phyloP scores from a whole-genome alignment of 805 yeast species.

The Scheffersomyces amazonensis region DNA sequence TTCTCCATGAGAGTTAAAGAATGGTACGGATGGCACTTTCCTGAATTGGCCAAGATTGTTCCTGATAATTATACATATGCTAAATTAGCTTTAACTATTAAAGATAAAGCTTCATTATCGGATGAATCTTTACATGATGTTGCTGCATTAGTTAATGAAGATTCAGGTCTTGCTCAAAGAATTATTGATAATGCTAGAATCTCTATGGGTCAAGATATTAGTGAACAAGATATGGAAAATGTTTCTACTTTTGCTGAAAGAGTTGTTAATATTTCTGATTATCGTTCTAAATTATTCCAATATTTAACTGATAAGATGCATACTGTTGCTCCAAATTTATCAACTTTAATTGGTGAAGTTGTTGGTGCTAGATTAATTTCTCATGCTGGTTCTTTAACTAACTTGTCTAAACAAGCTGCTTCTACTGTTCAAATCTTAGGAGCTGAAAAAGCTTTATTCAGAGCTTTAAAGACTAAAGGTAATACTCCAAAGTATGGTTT shows the following conservation, averaged over 20 bases:
- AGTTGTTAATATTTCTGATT: constrained; percentile 87
- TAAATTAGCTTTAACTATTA: constrained; percentile 73
- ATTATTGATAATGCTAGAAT: constrained; percentile 93
- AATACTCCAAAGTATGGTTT: constrained; percentile 96
- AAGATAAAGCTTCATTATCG: constrained; percentile 79
- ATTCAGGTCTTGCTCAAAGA: constrained; percentile 84
- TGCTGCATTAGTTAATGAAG: constrained; percentile 87
- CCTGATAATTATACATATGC: constrained; percentile 88
- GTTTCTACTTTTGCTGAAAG: constrained; percentile 89
- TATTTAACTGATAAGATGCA: constrained; percentile 95
- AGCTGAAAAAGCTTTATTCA: constrained; percentile 94
- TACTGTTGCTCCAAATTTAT: constrained; percentile 94
- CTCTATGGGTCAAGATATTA: constrained; percentile 98
- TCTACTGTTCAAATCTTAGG: constrained; percentile 98
- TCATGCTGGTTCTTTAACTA: constrained; percentile 97
- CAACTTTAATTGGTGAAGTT: constrained; percentile 97
- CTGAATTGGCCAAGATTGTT: constrained; percentile 89
- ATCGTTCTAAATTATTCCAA: constrained; percentile 78
- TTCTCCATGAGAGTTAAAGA: constrained; percentile 96
- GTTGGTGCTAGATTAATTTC: constrained; percentile 98
- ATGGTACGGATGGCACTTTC: constrained; percentile 99
- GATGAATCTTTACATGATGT: constrained; percentile 95
- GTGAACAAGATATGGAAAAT: constrained; percentile 91
- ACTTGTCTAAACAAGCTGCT: constrained; percentile 96
- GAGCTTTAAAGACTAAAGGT: constrained; percentile 95